Evolutionary conservation across 768 basidiomycete genomes (phyloP), one percentile per base, ranked within the genome.

Genomic region (Leccinum uliginosum): DNA sequence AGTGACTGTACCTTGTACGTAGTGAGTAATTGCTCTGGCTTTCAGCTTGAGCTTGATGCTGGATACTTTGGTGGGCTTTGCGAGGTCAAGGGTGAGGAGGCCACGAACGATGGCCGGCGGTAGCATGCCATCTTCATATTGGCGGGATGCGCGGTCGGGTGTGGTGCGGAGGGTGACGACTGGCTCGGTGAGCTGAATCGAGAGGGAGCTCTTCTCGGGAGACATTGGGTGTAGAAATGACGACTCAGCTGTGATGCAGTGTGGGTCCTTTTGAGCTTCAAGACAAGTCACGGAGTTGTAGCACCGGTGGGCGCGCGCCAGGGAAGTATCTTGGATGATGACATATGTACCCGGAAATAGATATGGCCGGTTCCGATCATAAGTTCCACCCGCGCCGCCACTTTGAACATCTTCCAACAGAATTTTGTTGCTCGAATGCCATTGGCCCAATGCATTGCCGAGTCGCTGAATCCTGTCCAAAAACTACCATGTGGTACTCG

Each of bases 11-110:
- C 95, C 91, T 80, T 97, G 93, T 3, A 89, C 85, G 87, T 93
- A 97, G 35, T 83, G 80, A 4, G 86, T 89, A 21, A 78, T 73
- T 2, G 86, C 78, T 57, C 77, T 87, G 3, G 90, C 94, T 44
- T 84, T 76, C n/a, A 99, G 74, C 68, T 86, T 83, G 40, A 97
- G 77, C 54, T 87, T 86, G 57, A 99, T 94, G 63, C 85, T 89
- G 30, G 88, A 86, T 62, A 99, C 86, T 69, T 85, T 85, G 53
- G 85, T 93, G 0, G 93, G 85, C 68, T 96, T 96, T 30, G 76
- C 75, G 40, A 89, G 72, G 17, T 75, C 77, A 55, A 91, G 74
- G 2, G 81, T 83, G 55, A 90, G 76, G 6, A 89, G 72, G 11
- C 88, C 88, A 49, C 88, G 75, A 12, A 90, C 73, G 66, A 85